Conservation (phyloP, 345 rosid species). For the Boechera retrofracta region DNA sequence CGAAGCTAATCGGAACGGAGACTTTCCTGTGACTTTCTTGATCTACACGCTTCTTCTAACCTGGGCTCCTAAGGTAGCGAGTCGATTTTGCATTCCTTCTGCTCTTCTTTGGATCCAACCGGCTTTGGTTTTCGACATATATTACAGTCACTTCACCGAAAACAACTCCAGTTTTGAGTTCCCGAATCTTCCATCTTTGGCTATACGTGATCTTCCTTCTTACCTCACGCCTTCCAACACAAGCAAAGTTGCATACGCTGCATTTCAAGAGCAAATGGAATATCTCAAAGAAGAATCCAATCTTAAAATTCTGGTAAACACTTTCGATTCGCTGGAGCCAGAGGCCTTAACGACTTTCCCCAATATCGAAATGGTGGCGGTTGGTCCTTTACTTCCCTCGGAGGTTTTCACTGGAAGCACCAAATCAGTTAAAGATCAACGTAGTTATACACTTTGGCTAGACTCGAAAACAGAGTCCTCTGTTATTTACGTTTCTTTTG, state of each 20-base stretch:
- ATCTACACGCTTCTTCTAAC: constrained; percentile 48
- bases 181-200: constrained; percentile 31
- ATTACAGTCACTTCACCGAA: constrained; percentile 53
- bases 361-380: constrained; percentile 15
- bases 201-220: constrained; percentile 54
- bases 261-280: constrained; percentile 35
- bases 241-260: not conserved
- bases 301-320: constrained; percentile 49
- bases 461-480: constrained; percentile 55
- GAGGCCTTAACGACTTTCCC: constrained; percentile 37
- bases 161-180: constrained; percentile 43
- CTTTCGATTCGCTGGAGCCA: constrained; percentile 47
- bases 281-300: constrained; percentile 36
- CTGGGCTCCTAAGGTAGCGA: constrained; percentile 57
- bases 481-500: constrained; percentile 68
- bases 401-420: constrained; percentile 20
- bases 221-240: constrained; percentile 42
- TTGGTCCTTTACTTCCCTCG: constrained; percentile 43
- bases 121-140: constrained; percentile 57
- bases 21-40: constrained; percentile 33
- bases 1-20: constrained; percentile 21
- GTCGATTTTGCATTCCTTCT: constrained; percentile 45
- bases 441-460: constrained; percentile 50
- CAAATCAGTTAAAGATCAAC: constrained; percentile 11
- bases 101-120: constrained; percentile 67